A percentile compares a stretch with the other conserved stretches of the same genome.
Conservation (phyloP, 352 stramenopile genomes). For the Pythium graminicola region DNA sequence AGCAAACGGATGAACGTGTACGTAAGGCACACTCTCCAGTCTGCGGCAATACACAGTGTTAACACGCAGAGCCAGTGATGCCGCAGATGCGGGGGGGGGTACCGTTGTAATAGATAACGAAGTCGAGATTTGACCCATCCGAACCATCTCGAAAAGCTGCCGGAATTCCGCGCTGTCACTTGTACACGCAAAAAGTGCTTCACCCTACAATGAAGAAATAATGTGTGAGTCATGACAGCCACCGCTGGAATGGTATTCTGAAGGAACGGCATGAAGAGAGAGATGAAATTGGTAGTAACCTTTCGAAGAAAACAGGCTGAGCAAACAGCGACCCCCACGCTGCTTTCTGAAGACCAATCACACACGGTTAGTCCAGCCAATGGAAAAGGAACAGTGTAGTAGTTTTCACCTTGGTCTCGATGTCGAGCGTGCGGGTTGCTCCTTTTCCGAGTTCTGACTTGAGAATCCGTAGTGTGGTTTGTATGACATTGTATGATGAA, state of each 20-base stretch:
- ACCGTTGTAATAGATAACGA: slow-evolving; percentile 74
- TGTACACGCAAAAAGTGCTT: slow-evolving; percentile 81
- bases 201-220: slow-evolving; percentile 30
- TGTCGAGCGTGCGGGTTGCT: slow-evolving; percentile 55
- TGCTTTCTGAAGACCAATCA: slow-evolving; percentile 37
- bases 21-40: slow-evolving; percentile 49
- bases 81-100: too few species aligned
- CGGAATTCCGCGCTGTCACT: slow-evolving; percentile 42
- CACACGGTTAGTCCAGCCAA: background rate
- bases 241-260: background rate
- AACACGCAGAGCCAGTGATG: too few species aligned
- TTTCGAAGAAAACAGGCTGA: slow-evolving; percentile 65
- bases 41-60: slow-evolving; percentile 18
- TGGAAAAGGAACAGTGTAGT: background rate
- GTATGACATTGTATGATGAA: slow-evolving; percentile 96
- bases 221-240: background rate
- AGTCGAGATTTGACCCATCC: slow-evolving; percentile 84
- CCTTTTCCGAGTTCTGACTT: slow-evolving; percentile 83
- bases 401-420: slow-evolving; percentile 69
- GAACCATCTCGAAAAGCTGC: slow-evolving; percentile 74
- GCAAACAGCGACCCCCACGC: slow-evolving; percentile 79
- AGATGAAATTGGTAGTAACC: slow-evolving; percentile 30
- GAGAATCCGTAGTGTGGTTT: slow-evolving; percentile 87
- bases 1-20: slow-evolving; percentile 68
- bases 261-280: background rate